Percentiles rank a stretch among this genome's conserved stretches.
These are phyloP conservation scores for Chlamydomonas sphaeroides DNA, from an alignment of 139 green algal species.

Conservation along the genomic window DNA sequence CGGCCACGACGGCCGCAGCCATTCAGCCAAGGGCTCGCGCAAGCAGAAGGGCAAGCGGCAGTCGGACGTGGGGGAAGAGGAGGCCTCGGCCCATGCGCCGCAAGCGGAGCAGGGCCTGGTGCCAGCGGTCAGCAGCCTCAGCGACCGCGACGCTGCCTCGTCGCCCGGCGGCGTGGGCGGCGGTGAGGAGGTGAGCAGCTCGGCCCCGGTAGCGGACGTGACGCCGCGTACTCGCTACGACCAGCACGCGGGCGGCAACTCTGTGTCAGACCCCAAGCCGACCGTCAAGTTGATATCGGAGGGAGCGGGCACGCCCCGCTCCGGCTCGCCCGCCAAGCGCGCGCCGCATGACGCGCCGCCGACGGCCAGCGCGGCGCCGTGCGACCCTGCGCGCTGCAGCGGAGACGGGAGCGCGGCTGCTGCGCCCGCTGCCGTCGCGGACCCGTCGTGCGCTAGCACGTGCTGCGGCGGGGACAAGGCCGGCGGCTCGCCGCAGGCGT, in stretches of 20 bases:
- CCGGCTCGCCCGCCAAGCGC: too few relatives aligned
- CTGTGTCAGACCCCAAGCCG: conserved; percentile 1
- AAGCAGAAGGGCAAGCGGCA: conserved; percentile 4
- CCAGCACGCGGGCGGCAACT: background rate
- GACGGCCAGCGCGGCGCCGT: too few relatives aligned
- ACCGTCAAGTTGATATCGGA: conserved; percentile 38
- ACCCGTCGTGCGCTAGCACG: too few relatives aligned
- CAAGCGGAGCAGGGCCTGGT: background rate
- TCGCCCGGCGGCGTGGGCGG: too few relatives aligned
- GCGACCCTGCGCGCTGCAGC: too few relatives aligned
- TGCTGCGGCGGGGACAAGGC: too few relatives aligned
- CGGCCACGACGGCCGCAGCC: background rate
- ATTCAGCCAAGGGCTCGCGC: background rate
- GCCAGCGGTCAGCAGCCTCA: background rate
- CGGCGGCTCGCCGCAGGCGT: too few relatives aligned
- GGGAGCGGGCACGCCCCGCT: too few relatives aligned
- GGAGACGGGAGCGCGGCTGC: too few relatives aligned
- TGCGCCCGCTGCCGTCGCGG: too few relatives aligned
- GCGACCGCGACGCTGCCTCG: conserved; percentile 1
- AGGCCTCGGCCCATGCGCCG: background rate
- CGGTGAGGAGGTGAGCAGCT: too few relatives aligned
- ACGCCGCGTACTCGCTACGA: background rate
- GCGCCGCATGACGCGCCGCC: too few relatives aligned
- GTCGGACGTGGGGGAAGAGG: background rate
- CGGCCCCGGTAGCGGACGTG: background rate